A percentile compares a stretch with the other conserved stretches of the same genome.
phyloP scores from a whole-genome alignment of 1,284 basidiomycete genomes.

The Rhodotorula sp. region DNA sequence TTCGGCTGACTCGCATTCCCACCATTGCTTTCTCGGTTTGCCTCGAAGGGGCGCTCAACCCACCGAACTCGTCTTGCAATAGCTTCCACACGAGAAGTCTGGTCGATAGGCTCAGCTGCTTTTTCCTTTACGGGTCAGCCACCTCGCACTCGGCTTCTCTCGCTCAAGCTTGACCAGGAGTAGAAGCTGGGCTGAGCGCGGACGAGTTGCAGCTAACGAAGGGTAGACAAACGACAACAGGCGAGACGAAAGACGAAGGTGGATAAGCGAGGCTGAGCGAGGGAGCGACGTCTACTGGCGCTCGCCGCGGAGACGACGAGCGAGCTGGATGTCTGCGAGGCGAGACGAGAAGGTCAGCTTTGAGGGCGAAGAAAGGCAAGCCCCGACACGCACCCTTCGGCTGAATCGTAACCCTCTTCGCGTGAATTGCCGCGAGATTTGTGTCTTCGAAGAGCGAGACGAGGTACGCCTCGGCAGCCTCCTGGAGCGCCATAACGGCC shows the following conservation, averaged over 20 bases:
- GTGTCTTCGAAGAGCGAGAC: slow-evolving; percentile 75
- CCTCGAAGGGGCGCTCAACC: too few relatives aligned
- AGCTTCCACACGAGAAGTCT: too few relatives aligned
- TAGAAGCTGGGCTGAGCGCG: neutral
- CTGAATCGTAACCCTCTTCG: slow-evolving; percentile 52
- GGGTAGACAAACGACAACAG: neutral
- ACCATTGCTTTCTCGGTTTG: too few relatives aligned
- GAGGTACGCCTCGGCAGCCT: slow-evolving; percentile 86
- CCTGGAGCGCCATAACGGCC: slow-evolving; percentile 83
- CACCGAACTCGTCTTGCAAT: too few relatives aligned
- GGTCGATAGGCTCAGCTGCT: too few relatives aligned
- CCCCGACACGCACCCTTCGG: slow-evolving; percentile 35
- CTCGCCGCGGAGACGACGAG: slow-evolving; percentile 73
- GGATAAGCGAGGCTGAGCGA: neutral
- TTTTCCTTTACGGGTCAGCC: neutral
- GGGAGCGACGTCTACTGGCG: slow-evolving; percentile 56
- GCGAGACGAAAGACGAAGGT: slow-evolving; percentile 1
- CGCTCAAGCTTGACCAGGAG: neutral
- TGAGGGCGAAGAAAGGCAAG: neutral
- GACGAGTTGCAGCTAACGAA: neutral
- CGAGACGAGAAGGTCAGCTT: neutral
- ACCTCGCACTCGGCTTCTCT: neutral
- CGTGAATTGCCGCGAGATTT: too few relatives aligned
- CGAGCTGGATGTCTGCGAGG: slow-evolving; percentile 65
- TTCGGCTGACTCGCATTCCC: too few relatives aligned